Evolutionary conservation across 1,284 basidiomycete species (phyloP).

Genomic region (Pisolithus thermaeus): DNA sequence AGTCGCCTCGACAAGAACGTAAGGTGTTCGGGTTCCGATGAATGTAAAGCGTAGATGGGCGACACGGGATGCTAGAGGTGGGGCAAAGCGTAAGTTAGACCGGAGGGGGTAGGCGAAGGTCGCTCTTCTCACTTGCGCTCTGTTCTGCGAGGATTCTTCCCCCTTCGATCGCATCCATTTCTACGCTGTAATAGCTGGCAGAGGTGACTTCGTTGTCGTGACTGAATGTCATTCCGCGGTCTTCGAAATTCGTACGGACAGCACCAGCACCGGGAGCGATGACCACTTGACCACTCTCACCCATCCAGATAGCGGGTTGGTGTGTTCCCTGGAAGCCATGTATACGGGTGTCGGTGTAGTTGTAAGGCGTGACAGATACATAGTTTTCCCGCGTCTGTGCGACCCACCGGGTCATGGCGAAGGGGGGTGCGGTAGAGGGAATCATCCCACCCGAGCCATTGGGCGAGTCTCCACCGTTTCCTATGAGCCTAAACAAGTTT

Average conservation of each 20-base stretch:
- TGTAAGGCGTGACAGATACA: conserved; percentile 75
- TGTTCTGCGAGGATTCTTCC: conserved; percentile 58
- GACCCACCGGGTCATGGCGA: conserved; percentile 80
- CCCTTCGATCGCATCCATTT: conserved; percentile 46
- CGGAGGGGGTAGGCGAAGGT: background rate
- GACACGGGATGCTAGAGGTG: conserved; percentile 60
- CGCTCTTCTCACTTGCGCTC: conserved; percentile 54
- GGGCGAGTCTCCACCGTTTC: conserved; percentile 65
- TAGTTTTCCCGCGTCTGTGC: conserved; percentile 67
- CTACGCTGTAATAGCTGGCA: conserved; percentile 64
- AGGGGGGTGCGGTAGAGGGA: conserved; percentile 70
- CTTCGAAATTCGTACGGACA: conserved; percentile 50
- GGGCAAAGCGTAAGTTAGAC: background rate
- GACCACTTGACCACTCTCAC: conserved; percentile 65
- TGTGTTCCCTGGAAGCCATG: conserved; percentile 77
- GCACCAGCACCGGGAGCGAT: conserved; percentile 56
- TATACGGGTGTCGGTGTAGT: conserved; percentile 56
- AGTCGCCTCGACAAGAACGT: conserved; percentile 67
- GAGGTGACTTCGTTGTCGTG: conserved; percentile 57
- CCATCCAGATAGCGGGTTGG: conserved; percentile 91
- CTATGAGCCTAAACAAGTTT: conserved; percentile 44
- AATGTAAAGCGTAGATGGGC: conserved; percentile 77
- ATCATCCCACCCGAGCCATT: conserved; percentile 68
- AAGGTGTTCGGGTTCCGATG: conserved; percentile 41
- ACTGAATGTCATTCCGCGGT: conserved; percentile 55